Percentiles rank a stretch among this genome's conserved stretches.
These are phyloP conservation scores for Stachybotrys chlorohalonatus DNA, from an alignment of 2,329 filamentous ascomycete species.

Conservation along the genomic window DNA sequence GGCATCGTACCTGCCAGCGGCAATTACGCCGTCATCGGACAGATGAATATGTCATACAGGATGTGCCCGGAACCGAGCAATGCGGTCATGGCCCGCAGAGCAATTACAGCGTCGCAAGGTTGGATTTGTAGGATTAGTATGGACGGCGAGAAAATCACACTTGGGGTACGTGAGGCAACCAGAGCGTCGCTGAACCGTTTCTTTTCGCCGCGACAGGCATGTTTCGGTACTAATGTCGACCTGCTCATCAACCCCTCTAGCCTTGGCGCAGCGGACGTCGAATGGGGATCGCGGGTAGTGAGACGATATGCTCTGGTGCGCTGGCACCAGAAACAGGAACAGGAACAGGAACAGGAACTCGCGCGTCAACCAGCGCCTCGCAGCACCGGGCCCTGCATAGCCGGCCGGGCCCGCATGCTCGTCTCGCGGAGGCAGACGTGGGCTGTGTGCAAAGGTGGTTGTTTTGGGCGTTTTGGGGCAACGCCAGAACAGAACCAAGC, in stretches of 20 bases:
- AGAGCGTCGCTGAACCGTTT: no score
- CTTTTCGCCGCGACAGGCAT: no score
- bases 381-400: background rate
- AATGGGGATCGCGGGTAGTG: background rate
- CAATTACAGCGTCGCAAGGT: no score
- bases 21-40: background rate
- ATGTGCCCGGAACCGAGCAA: background rate
- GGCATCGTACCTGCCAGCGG: background rate
- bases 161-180: no score
- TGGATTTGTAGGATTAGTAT: no score
- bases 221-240: background rate
- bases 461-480: background rate
- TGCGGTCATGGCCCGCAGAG: no score
- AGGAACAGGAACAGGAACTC: no score
- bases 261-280: background rate
- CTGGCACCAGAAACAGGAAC: constrained; percentile 1
- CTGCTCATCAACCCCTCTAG: background rate
- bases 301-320: background rate
- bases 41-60: background rate
- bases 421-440: background rate
- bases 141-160: no score
- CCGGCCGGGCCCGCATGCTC: background rate
- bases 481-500: background rate
- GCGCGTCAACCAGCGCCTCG: no score
- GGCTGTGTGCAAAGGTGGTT: background rate